Evolutionary conservation across 2,329 filamentous ascomycete genomes (phyloP).

Genomic region (Emericellopsis atlantica): DNA sequence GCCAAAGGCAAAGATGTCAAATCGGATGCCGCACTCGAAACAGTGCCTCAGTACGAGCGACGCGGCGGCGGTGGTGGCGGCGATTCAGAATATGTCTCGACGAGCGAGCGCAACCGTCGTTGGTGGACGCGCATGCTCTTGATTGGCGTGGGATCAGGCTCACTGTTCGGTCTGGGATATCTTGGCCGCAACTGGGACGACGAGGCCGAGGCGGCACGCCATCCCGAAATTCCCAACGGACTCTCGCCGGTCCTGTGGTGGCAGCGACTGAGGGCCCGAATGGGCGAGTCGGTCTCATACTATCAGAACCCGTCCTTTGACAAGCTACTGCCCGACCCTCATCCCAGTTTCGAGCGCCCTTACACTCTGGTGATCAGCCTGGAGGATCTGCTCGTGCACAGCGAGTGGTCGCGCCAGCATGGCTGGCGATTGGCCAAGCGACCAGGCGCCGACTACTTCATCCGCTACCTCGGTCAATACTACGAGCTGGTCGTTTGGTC

Average conservation of each 20-base stretch:
- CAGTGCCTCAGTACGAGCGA: conserved; percentile 19
- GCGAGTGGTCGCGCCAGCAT: conserved; percentile 86
- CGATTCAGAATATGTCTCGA: conserved; percentile 76
- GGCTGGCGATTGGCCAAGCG: conserved; percentile 94
- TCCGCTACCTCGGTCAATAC: conserved; percentile 93
- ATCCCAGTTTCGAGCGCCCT: conserved; percentile 69
- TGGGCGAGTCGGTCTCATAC: conserved; percentile 68
- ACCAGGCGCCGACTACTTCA: conserved; percentile 91
- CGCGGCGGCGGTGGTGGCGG: conserved; percentile 23
- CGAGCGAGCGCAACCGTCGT: conserved; percentile 70
- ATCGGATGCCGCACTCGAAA: conserved; percentile 14
- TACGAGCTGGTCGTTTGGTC: conserved; percentile 97
- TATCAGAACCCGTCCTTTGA: conserved; percentile 94
- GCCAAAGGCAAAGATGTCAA: conserved; percentile 17
- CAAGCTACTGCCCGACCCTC: conserved; percentile 75
- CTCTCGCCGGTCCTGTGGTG: conserved; percentile 70
- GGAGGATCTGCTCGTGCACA: conserved; percentile 89
- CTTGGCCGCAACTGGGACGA: conserved; percentile 85
- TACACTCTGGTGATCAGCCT: conserved; percentile 88
- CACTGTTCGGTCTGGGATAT: conserved; percentile 52
- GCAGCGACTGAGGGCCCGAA: conserved; percentile 63
- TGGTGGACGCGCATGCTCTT: conserved; percentile 68
- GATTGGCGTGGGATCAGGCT: conserved; percentile 40
- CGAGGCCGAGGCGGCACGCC: conserved; percentile 55
- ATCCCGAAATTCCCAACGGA: conserved; percentile 65